Evolutionary conservation across 2,329 filamentous ascomycete species (phyloP), one percentile per base, ranked within the genome.

Genomic region (Chalaropsis ovoidea): DNA sequence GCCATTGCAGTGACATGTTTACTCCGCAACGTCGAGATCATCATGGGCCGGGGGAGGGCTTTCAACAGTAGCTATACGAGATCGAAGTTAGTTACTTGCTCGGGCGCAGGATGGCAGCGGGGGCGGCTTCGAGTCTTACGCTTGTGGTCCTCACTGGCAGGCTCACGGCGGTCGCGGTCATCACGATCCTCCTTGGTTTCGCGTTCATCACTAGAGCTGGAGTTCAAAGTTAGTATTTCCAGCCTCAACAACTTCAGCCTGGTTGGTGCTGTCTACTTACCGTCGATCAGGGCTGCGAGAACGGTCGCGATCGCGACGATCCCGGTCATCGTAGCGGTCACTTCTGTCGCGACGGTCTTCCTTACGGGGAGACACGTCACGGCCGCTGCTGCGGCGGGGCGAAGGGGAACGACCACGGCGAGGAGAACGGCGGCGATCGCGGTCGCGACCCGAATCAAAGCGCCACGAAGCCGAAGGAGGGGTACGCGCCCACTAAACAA

Each of bases 381-480:
- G 85, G 65, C 83, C 84, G 74, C 85, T 83, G 71, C 88, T 86
- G 69, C 90, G 87, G 69, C 90, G 90, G 69, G 87, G 89, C 66
- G 88, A 88, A 68, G 89, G 88, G 68, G 90, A 87, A 71, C 87
- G 81, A 69, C 84, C 82, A 68, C 85, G 85, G 69, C 84, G 84
- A 71, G 85, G 84, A 64, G 84, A 83, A 70, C 80, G 82, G 67
- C 80, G 81, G 67, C 85, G 83, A 68, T 87, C 85, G 70, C 86
- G 88, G 72, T 90, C 88, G 72, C 88, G 86, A 68, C 92, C 93
- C 70, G 90, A 91, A 76, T 96, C 94, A 75, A 99, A 99, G 69
- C 94, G 89, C 94, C 94, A 99, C 39, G 92, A 97, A 64, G 94
- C 94, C 70, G 94, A 97, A 62, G 94, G 94, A 72, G 94, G 94